Evolutionary conservation across 495 filamentous ascomycete genomes (phyloP).

Genomic region (Lasiosphaeria hispida): DNA sequence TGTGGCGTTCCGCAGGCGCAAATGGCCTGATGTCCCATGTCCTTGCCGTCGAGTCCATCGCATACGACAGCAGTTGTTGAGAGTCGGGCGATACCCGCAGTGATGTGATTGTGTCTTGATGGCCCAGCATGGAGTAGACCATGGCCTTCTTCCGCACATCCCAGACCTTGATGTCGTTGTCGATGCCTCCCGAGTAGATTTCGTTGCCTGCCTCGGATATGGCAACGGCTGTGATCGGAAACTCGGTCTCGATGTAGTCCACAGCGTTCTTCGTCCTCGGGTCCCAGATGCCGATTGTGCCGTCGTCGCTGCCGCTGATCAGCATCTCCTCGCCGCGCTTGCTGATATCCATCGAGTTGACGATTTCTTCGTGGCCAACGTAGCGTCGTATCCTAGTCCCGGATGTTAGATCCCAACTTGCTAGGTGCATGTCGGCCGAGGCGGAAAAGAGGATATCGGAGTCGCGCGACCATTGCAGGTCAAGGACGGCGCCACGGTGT

Average conservation of each 20-base stretch:
- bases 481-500: slow-evolving; percentile 85
- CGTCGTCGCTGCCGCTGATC: slow-evolving; percentile 87
- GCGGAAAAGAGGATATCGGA: slow-evolving; percentile 88
- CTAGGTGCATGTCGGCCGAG: slow-evolving; percentile 86
- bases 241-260: slow-evolving; percentile 86
- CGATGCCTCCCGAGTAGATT: slow-evolving; percentile 91
- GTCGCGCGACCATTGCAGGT: slow-evolving; percentile 95
- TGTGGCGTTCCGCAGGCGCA: slow-evolving; percentile 77
- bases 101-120: slow-evolving; percentile 89
- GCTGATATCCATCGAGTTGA: slow-evolving; percentile 86
- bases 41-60: slow-evolving; percentile 87
- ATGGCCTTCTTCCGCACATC: slow-evolving; percentile 88
- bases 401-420: slow-evolving; percentile 91
- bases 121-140: slow-evolving; percentile 82
- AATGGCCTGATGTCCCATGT: slow-evolving; percentile 98
- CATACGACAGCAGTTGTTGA: slow-evolving; percentile 85
- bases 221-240: slow-evolving; percentile 88
- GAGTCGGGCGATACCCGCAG: slow-evolving; percentile 87
- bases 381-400: slow-evolving; percentile 86
- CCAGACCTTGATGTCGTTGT: slow-evolving; percentile 97
- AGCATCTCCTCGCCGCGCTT: slow-evolving; percentile 86
- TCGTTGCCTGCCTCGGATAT: slow-evolving; percentile 92
- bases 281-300: slow-evolving; percentile 94
- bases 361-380: slow-evolving; percentile 87
- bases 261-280: slow-evolving; percentile 85